Evolutionary conservation across 768 basidiomycete species (phyloP).

Genomic region (Mycena maculata): DNA sequence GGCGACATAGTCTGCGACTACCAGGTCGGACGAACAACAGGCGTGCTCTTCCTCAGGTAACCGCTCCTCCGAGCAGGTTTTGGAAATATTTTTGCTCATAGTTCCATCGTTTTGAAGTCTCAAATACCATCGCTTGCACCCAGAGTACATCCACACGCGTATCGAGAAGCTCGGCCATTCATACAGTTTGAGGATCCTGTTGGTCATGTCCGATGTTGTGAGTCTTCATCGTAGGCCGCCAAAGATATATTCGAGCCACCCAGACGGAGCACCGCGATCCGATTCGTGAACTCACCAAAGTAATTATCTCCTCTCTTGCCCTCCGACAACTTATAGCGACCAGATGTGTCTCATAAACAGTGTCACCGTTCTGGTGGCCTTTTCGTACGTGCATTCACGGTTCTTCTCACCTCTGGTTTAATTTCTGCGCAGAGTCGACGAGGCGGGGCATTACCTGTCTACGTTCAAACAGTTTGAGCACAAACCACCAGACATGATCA

Average conservation of each 20-base stretch:
- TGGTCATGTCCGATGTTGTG: slow-evolving; percentile 93
- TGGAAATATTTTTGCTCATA: background rate
- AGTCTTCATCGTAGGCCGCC: slow-evolving; percentile 45
- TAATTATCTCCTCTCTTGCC: slow-evolving; percentile 37
- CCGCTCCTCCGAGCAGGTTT: slow-evolving; percentile 1
- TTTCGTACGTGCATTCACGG: slow-evolving; percentile 70
- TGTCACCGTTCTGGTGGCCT: slow-evolving; percentile 91
- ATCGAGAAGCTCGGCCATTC: slow-evolving; percentile 87
- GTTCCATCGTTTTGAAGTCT: slow-evolving; percentile 71
- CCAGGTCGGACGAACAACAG: slow-evolving; percentile 94
- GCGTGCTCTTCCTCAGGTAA: slow-evolving; percentile 92
- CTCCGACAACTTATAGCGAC: slow-evolving; percentile 14
- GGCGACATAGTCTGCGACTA: slow-evolving; percentile 95
- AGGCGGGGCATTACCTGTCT: slow-evolving; percentile 91
- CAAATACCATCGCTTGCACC: slow-evolving; percentile 95
- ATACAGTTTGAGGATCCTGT: slow-evolving; percentile 86
- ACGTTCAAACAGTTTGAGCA: slow-evolving; percentile 95
- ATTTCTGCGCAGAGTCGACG: slow-evolving; percentile 71
- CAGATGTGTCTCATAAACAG: slow-evolving; percentile 92
- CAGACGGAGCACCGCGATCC: slow-evolving; percentile 92
- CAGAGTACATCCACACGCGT: slow-evolving; percentile 94
- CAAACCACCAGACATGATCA: slow-evolving; percentile 93
- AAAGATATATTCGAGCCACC: background rate
- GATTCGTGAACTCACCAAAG: slow-evolving; percentile 94
- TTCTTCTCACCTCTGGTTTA: slow-evolving; percentile 6